Conservation (phyloP, 2,329 filamentous ascomycete species). For the Fusarium sambucinum region DNA sequence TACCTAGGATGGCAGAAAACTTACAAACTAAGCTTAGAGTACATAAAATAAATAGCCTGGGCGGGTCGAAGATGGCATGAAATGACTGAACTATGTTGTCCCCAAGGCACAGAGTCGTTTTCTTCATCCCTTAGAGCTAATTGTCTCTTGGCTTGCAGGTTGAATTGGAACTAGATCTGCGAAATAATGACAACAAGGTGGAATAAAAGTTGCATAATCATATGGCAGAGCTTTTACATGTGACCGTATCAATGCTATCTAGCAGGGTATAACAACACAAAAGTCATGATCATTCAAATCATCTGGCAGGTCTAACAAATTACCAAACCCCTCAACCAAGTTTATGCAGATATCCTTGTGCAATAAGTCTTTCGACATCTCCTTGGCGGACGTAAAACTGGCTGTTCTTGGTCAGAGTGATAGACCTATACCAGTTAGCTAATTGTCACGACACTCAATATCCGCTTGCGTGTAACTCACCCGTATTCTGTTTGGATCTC, state of each 20-base stretch:
- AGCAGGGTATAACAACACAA: slow-evolving; percentile 35
- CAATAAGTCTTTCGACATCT: slow-evolving; percentile 93
- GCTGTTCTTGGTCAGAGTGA: slow-evolving; percentile 97
- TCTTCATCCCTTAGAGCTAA: too few relatives aligned
- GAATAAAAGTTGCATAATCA: neutral
- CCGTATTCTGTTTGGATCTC: slow-evolving; percentile 99
- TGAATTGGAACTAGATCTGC: slow-evolving; percentile 2
- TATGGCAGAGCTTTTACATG: slow-evolving; percentile 8
- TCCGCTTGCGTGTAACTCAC: slow-evolving; percentile 63
- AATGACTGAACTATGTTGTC: too few relatives aligned
- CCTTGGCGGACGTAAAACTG: slow-evolving; percentile 97
- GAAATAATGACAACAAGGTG: neutral
- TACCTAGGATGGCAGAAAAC: too few relatives aligned
- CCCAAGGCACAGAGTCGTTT: too few relatives aligned
- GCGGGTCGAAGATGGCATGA: too few relatives aligned
- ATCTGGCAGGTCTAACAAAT: neutral
- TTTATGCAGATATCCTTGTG: slow-evolving; percentile 94
- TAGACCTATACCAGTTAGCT: slow-evolving; percentile 71
- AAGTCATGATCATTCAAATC: slow-evolving; percentile 6
- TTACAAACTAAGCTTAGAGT: too few relatives aligned
- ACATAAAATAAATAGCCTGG: too few relatives aligned
- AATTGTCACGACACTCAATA: neutral
- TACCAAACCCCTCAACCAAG: slow-evolving; percentile 70
- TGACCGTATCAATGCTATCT: slow-evolving; percentile 14
- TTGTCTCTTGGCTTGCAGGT: slow-evolving; percentile 13